Base-by-base conservation (phyloP, 805 yeast species). In the Candida mattraensis region DNA sequence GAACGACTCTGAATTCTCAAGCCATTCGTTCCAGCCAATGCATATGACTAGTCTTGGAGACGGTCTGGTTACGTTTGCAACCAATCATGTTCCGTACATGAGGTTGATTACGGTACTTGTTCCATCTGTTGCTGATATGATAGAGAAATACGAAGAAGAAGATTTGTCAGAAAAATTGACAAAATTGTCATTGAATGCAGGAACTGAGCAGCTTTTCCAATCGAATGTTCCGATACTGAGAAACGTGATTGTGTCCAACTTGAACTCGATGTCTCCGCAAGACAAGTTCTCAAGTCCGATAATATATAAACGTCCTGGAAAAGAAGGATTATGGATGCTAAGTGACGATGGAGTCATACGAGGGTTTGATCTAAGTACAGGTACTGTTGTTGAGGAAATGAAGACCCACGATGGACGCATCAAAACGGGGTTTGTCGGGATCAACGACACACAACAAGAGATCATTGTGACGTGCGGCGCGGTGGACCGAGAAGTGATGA, bases 31-130 rank as follows among this genome's bases (percentile, higher is more conserved):
- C 56, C 70, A 80, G 12, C 81, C 85, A 10, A 67, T 75, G 68
- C 47, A 61, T 7, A 58, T 76, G 6, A 42, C 65, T 0, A 48
- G 58, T 7, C 56, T 58, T 5, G 35, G 45, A 2, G 25, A 30
- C 17, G 24, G 66, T 0, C 44, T 67, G 16, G 51, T 83, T 11
- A 78, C 81, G 0, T 71, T 84, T 6, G 87, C 80, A 0, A 87
- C 96, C 0, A 79, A 88, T 1, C 91, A 86, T 50, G 71, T 74
- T 10, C 96, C 96, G 4, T 83, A 69, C 50, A 76, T 84, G 85
- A 59, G 95, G 45, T 45, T 84, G 9, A 70, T 87, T 1, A 56
- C 84, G 0, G 67, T 79, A 0, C 54, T 64, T 19, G 42, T 79
- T n/a, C 75, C 78, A 1, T 17, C 44, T 2, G 15, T 58, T 9